Percentiles rank a stretch among this genome's conserved stretches.
Evolutionary conservation across 2,329 filamentous ascomycete genomes (phyloP).

Genomic region (Aspergillus proliferans): DNA sequence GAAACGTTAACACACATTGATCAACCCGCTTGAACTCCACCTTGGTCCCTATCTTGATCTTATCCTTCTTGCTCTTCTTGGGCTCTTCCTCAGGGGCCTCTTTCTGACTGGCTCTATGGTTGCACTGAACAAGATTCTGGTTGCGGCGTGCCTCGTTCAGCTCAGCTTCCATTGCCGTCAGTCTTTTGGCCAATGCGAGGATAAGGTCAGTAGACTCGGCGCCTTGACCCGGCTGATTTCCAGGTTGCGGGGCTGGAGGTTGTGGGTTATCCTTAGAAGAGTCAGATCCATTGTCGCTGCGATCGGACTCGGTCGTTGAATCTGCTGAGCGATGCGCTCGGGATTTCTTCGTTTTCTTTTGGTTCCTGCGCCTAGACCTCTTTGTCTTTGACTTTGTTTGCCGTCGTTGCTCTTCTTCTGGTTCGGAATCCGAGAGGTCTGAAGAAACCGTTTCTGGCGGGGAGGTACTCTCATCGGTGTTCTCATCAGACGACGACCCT

Average conservation of each 20-base stretch:
- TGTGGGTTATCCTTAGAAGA: constrained; percentile 27
- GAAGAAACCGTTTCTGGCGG: constrained; percentile 5
- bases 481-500: constrained; percentile 13
- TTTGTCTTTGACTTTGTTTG: constrained; percentile 32
- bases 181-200: constrained; percentile 16
- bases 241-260: neutral
- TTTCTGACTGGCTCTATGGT: constrained; percentile 11
- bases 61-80: constrained; percentile 23
- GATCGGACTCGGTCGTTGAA: constrained; percentile 22
- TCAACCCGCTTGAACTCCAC: constrained; percentile 66
- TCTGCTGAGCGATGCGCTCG: constrained; percentile 23
- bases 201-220: constrained; percentile 20
- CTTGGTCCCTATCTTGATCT: constrained; percentile 41
- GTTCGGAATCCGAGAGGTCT: constrained; percentile 15
- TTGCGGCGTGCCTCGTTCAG: constrained; percentile 12
- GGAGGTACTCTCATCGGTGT: constrained; percentile 15
- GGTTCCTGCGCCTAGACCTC: constrained; percentile 21
- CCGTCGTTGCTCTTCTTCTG: constrained; percentile 27
- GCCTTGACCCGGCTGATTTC: too few species aligned
- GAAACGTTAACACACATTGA: constrained; percentile 39
- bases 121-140: constrained; percentile 11
- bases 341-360: constrained; percentile 31
- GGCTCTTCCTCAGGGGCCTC: constrained; percentile 24
- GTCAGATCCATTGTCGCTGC: constrained; percentile 18
- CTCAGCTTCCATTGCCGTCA: constrained; percentile 15